These are phyloP conservation scores for Suhomyces anneliseae DNA, from an alignment of 1,139 yeast species.

Conservation along the genomic window DNA sequence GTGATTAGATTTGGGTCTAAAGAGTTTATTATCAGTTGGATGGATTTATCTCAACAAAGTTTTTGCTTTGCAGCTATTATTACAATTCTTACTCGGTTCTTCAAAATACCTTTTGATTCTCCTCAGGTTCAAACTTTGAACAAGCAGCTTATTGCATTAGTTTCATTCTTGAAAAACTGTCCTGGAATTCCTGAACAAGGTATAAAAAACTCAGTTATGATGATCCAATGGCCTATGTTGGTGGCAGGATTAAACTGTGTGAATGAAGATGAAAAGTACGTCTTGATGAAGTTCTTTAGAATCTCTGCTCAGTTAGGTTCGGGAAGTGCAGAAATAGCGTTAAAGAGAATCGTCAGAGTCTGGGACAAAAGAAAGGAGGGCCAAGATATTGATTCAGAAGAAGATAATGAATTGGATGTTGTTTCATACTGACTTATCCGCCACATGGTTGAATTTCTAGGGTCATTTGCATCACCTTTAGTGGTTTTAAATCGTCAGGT, in stretches of 20 bases:
- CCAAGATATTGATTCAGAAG: constrained; percentile 23
- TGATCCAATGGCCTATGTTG: constrained; percentile 24
- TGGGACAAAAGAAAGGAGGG: constrained; percentile 17
- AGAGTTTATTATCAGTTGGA: constrained; percentile 17
- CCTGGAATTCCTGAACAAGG: constrained; percentile 12
- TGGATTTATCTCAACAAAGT: constrained; percentile 20
- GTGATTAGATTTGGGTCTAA: constrained; percentile 8
- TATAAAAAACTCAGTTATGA: constrained; percentile 16
- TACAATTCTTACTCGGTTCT: constrained; percentile 17
- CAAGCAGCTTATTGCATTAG: constrained; percentile 11
- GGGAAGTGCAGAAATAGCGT: constrained; percentile 20
- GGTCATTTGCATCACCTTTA: neutral
- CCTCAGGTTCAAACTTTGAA: constrained; percentile 19
- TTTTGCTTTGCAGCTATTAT: constrained; percentile 17
- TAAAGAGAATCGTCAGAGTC: constrained; percentile 13
- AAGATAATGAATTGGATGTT: constrained; percentile 19
- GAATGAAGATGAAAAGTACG: constrained; percentile 13
- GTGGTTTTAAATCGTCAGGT: neutral
- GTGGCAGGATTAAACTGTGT: constrained; percentile 20
- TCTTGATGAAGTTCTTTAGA: constrained; percentile 15
- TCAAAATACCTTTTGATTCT: constrained; percentile 12
- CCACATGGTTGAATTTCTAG: neutral
- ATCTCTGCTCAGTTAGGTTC: constrained; percentile 17
- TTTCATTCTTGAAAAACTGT: constrained; percentile 12
- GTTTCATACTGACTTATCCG: constrained; percentile 10